Evolutionary conservation across 2,329 filamentous ascomycete species (phyloP), one percentile per base, ranked within the genome.

Genomic region (Aquanectria penicillioides): DNA sequence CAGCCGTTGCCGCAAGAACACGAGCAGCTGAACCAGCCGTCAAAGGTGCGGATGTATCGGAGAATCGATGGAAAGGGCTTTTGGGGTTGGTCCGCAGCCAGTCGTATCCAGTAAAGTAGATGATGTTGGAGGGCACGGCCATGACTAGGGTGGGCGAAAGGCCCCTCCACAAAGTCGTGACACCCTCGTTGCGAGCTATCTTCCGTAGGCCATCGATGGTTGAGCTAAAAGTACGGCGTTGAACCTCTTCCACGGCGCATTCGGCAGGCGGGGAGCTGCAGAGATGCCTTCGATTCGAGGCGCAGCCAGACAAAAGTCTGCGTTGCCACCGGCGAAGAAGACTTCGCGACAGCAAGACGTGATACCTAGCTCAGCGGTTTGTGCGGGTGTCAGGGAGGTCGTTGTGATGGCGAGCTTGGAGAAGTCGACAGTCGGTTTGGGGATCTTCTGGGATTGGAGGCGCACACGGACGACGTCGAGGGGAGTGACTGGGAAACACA

Each of bases 21-120:
- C 95, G 87, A 2, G 95, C 94, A 2, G 86, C 78, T 5, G 91
- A 86, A 1, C 95, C 95, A 3, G 93, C 93, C 1, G 91, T 81
- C 2, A 99, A 82, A 0, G 95, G 93, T 6, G 91, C 88, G 67
- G 92, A 93, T 8, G 86, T 83, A 65, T 94, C 91, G 12, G 85
- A 84, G 17, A 83, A 67, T 36, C 80, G 81, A 29, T 83, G 84
- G 62, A 98, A 85, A 0, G 93, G 94, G 66, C 92, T 97, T 36
- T 78, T 79, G 1, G 81, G 80, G 69, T 92, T 90, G 64, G 85
- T 91, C 29, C 95, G 89, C 57, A 99, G 75, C 90, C 93, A 97
- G 72, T 99, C 95, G 76, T 99, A 99, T 33, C 95, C 95, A 11
- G 95, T 96, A 71, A 98, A 97, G 78, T 99, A 99, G 65, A 99